These are phyloP conservation scores for Spathaspora jeffriesii DNA, from an alignment of 1,139 yeast species.

Conservation along the genomic window DNA sequence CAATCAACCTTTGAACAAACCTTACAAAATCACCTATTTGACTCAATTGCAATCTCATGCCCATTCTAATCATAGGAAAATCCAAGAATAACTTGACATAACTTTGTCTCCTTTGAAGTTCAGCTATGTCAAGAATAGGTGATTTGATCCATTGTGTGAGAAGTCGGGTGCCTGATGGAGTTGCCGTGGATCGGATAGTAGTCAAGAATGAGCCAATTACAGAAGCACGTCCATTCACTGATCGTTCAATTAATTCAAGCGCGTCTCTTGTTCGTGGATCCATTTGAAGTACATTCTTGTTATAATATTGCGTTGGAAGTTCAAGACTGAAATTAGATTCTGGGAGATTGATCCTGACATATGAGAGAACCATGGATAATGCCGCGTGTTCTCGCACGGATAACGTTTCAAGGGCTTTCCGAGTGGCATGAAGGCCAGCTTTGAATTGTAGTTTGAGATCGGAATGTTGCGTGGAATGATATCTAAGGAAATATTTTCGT, in stretches of 20 bases:
- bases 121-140: conserved; percentile 64
- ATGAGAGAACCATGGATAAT: conserved; percentile 44
- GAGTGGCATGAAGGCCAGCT: conserved; percentile 53
- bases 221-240: conserved; percentile 57
- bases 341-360: conserved; percentile 41
- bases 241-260: conserved; percentile 61
- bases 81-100: conserved; percentile 56
- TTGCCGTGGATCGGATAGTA: conserved; percentile 69
- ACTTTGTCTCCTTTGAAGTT: conserved; percentile 61
- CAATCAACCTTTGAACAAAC: conserved; percentile 35
- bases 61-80: conserved; percentile 33
- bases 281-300: conserved; percentile 64
- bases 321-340: conserved; percentile 38
- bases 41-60: conserved; percentile 23
- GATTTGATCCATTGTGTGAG: conserved; percentile 81
- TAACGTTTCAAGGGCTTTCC: conserved; percentile 57
- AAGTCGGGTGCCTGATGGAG: conserved; percentile 79
- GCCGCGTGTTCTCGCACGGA: conserved; percentile 44
- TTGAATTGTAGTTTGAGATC: conserved; percentile 37
- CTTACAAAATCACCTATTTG: conserved; percentile 40
- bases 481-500: conserved; percentile 59
- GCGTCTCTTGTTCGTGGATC: conserved; percentile 85
- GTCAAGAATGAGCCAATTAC: conserved; percentile 69
- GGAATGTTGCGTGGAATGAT: conserved; percentile 38
- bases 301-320: conserved; percentile 38